Conservation (phyloP, 1,139 yeast species). For the Suhomyces maxii region DNA sequence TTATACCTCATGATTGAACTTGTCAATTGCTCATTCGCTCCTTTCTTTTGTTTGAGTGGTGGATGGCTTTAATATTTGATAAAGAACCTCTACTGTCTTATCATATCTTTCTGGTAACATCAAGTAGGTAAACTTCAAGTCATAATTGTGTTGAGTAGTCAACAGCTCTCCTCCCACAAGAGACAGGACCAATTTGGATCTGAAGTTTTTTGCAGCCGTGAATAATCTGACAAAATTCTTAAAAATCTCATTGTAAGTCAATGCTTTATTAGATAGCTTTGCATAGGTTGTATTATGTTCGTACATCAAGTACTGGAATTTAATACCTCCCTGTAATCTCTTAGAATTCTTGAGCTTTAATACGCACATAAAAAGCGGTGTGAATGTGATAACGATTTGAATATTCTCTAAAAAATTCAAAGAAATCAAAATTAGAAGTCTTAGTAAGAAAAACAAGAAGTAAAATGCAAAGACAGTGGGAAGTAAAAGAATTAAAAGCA, state of each 20-base stretch:
- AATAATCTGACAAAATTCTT: conserved; percentile 35
- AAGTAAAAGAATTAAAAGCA: conserved; percentile 69
- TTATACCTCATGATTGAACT: no score
- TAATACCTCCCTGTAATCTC: conserved; percentile 88
- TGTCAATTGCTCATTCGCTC: no score
- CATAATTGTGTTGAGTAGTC: conserved; percentile 29
- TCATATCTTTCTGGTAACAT: conserved; percentile 43
- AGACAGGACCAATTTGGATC: conserved; percentile 24
- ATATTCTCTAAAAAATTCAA: conserved; percentile 60
- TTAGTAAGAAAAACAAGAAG: conserved; percentile 62
- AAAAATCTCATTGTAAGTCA: conserved; percentile 40
- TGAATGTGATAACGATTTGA: conserved; percentile 71
- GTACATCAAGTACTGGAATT: conserved; percentile 33
- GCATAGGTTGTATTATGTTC: conserved; percentile 25
- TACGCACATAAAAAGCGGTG: conserved; percentile 81
- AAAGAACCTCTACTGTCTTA: conserved; percentile 18
- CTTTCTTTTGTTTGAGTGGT: not conserved
- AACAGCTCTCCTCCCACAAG: conserved; percentile 36
- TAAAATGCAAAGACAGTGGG: conserved; percentile 92
- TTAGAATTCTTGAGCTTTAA: conserved; percentile 78
- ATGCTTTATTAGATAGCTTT: conserved; percentile 38
- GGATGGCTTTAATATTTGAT: not conserved
- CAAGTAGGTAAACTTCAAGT: conserved; percentile 38
- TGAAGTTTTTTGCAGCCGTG: conserved; percentile 33
- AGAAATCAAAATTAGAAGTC: conserved; percentile 51